Percentiles rank a stretch among this genome's conserved stretches.
Conservation (phyloP, 1,284 basidiomycete species). For the Cryptococcus sp. region DNA sequence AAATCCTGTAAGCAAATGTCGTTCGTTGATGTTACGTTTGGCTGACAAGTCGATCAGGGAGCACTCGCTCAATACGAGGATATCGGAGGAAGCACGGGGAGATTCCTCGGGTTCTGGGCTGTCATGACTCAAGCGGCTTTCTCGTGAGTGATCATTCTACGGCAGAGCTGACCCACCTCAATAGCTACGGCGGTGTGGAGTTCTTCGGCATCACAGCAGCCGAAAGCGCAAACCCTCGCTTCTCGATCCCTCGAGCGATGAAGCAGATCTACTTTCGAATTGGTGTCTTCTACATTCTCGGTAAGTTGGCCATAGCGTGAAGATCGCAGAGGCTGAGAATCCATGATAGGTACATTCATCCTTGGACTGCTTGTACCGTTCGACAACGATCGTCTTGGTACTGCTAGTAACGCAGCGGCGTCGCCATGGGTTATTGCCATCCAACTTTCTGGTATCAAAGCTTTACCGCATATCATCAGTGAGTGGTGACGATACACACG, state of each 20-base stretch:
- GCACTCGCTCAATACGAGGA: constrained; percentile 50
- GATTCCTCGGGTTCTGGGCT: constrained; percentile 55
- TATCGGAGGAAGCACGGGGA: constrained; percentile 43
- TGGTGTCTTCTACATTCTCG: constrained; percentile 64
- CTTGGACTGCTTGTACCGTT: constrained; percentile 73
- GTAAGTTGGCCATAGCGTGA: constrained; percentile 6
- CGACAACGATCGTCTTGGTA: constrained; percentile 60
- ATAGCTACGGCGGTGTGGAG: constrained; percentile 23
- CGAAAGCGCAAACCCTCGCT: constrained; percentile 32
- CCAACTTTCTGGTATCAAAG: constrained; percentile 66
- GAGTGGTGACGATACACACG: constrained; percentile 65
- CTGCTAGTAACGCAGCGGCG: constrained; percentile 63
- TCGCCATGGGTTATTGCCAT: constrained; percentile 75
- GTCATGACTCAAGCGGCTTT: constrained; percentile 52
- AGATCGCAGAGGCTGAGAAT: background rate
- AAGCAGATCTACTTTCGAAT: constrained; percentile 69
- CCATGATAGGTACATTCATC: constrained; percentile 42
- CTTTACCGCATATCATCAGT: constrained; percentile 62
- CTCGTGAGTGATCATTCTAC: constrained; percentile 34
- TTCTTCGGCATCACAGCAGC: constrained; percentile 29
- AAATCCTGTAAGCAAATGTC: constrained; percentile 31
- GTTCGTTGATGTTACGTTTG: background rate
- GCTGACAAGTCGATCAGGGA: constrained; percentile 22
- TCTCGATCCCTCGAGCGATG: constrained; percentile 49
- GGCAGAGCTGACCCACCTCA: no score